These are phyloP conservation scores for Skeletonema menzelii DNA, from an alignment of 108 stramenopile species.

Conservation along the genomic window DNA sequence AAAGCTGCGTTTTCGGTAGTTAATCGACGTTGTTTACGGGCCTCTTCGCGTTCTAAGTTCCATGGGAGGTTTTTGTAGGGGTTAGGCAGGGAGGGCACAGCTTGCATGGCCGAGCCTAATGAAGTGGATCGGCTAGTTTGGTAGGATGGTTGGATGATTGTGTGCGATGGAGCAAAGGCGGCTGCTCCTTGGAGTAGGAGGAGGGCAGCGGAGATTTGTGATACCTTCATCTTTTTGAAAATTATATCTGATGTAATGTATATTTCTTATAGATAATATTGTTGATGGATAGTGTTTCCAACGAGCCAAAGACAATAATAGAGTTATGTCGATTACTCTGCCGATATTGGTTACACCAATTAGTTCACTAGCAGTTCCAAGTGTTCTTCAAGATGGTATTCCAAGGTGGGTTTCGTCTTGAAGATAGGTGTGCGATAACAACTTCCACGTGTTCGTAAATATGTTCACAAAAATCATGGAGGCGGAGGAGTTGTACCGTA, in stretches of 20 bases:
- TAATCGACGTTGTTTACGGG: conserved; percentile 57
- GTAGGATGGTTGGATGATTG: not conserved
- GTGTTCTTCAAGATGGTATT: not conserved
- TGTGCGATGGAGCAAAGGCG: conserved; percentile 5
- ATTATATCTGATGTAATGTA: too few species aligned
- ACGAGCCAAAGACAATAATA: not conserved
- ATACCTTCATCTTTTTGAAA: not conserved
- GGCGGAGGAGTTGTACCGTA: too few species aligned
- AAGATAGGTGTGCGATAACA: too few species aligned
- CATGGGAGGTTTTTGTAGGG: conserved; percentile 79
- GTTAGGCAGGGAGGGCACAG: conserved; percentile 48
- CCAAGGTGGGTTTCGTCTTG: too few species aligned
- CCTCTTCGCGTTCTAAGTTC: conserved; percentile 61
- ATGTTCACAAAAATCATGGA: too few species aligned
- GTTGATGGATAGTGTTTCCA: not conserved
- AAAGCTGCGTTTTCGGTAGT: conserved; percentile 61
- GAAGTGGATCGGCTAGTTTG: conserved; percentile 2
- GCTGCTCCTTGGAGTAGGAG: not conserved
- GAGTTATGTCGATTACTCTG: not conserved
- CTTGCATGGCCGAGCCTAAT: conserved; percentile 1
- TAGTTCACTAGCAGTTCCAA: not conserved
- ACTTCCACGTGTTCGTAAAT: too few species aligned
- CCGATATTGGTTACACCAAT: not conserved
- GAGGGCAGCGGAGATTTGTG: not conserved
- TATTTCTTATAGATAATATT: too few species aligned